Conservation (phyloP, 2,329 filamentous ascomycete species). For the Xylariaceae sp. region DNA sequence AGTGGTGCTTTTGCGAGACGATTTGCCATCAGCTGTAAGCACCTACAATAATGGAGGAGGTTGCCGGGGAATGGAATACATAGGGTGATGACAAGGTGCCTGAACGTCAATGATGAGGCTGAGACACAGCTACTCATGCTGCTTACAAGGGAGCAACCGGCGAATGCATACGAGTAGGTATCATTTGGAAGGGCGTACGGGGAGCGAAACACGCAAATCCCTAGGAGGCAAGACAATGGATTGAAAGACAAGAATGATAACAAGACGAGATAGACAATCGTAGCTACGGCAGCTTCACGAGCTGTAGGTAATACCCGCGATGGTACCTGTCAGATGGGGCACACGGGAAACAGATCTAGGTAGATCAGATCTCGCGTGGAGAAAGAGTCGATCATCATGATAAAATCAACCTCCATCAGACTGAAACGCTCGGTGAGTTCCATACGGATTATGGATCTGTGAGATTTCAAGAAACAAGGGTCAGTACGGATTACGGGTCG, state of each 20-base stretch:
- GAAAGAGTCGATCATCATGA: neutral
- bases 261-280: no score
- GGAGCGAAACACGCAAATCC: neutral
- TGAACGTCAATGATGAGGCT: neutral
- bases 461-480: no score
- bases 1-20: neutral
- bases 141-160: neutral
- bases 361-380: neutral
- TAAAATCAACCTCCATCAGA: neutral
- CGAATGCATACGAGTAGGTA: no score
- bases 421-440: no score
- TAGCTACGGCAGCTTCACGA: no score
- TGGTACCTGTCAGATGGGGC: no score
- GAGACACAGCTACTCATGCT: neutral
- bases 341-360: no score
- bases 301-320: no score
- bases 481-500: no score
- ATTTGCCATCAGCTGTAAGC: neutral
- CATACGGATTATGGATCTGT: no score
- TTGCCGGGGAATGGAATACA: neutral
- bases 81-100: neutral
- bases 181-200: neutral
- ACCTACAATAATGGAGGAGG: neutral
- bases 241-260: no score
- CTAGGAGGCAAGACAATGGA: no score